These are phyloP conservation scores for Puccinia triticina DNA, from an alignment of 1,284 basidiomycete genomes.

Conservation along the genomic window DNA sequence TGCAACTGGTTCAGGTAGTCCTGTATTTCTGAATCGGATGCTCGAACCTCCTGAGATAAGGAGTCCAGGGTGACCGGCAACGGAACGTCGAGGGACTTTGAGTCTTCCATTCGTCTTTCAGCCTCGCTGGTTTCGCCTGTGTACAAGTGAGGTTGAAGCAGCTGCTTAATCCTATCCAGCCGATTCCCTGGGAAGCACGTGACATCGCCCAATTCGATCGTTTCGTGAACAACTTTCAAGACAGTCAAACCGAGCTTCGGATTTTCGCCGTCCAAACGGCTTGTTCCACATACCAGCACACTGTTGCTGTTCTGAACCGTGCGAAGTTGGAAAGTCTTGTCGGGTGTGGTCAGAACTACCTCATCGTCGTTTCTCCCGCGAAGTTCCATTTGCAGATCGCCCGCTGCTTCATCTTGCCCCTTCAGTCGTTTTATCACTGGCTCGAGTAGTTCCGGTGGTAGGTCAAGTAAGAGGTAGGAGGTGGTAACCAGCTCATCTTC, in stretches of 20 bases:
- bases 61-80: slow-evolving; percentile 5
- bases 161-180: slow-evolving; percentile 31
- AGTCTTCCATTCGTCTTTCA: slow-evolving; percentile 9
- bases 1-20: slow-evolving; percentile 17
- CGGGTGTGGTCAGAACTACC: slow-evolving; percentile 34
- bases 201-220: slow-evolving; percentile 29
- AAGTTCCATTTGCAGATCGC: slow-evolving; percentile 38
- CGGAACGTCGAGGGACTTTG: background rate
- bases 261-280: background rate
- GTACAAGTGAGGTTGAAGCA: slow-evolving; percentile 35
- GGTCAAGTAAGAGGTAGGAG: slow-evolving; percentile 43
- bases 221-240: slow-evolving; percentile 46
- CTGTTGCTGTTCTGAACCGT: slow-evolving; percentile 51
- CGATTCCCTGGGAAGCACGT: slow-evolving; percentile 39
- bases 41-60: slow-evolving; percentile 22
- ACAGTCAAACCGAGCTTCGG: slow-evolving; percentile 14
- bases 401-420: background rate
- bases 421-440: slow-evolving; percentile 31
- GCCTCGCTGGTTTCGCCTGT: slow-evolving; percentile 34
- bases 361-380: slow-evolving; percentile 46
- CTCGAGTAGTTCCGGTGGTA: slow-evolving; percentile 39
- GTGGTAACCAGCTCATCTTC: slow-evolving; percentile 26
- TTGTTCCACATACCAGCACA: slow-evolving; percentile 41
- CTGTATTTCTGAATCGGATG: slow-evolving; percentile 43
- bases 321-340: slow-evolving; percentile 42